Evolutionary conservation across 2,329 filamentous ascomycete genomes (phyloP), one percentile per base, ranked within the genome.

Genomic region (Dothiorella sarmentorum): DNA sequence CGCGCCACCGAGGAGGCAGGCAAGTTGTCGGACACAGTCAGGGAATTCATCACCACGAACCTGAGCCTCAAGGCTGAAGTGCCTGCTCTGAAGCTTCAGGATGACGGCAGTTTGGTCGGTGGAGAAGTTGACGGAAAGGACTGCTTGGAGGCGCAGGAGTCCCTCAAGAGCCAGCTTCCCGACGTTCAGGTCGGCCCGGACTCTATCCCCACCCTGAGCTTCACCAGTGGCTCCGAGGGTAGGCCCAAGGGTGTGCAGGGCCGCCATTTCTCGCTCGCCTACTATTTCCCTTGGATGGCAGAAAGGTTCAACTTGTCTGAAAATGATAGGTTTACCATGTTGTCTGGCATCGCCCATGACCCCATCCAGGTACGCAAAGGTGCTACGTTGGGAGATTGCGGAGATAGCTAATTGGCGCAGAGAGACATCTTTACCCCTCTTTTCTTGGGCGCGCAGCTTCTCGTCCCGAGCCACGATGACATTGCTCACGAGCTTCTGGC

Each of bases 241-340:
- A 80, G 83, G 63, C 91, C 91, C 31, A 96, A 96, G 78, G 91
- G 91, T 65, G 93, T 97, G 11, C 82, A 86, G 58, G 92, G 93
- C 1, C 83, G 93, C 13, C 93, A 97, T 74, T 97, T 88, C 76
- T 89, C 85, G 52, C 78, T 97, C 61, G 84, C 91, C 1, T 86
- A 88, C 66, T 97, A 96, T 76, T 95, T 93, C 69, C 85, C 87
- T 18, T 97, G 91, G 92, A 97, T 97, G 93, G 85, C 90, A 0
- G 77, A 94, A 74, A 85, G 79, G 2, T 97, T 97, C 72, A 79
- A 85, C 49, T 80, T 95, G 47, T 86, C 84, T 0, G 80, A 85
- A 7, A 81, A 90, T 40, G 87, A 87, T 69, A 83, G 82, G 63
- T 97, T 96, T 69, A 91, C 91, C 3, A 86, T 92, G 78, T 80